phyloP scores from a whole-genome alignment of 768 basidiomycete genomes.

The Auricularia sp. region DNA sequence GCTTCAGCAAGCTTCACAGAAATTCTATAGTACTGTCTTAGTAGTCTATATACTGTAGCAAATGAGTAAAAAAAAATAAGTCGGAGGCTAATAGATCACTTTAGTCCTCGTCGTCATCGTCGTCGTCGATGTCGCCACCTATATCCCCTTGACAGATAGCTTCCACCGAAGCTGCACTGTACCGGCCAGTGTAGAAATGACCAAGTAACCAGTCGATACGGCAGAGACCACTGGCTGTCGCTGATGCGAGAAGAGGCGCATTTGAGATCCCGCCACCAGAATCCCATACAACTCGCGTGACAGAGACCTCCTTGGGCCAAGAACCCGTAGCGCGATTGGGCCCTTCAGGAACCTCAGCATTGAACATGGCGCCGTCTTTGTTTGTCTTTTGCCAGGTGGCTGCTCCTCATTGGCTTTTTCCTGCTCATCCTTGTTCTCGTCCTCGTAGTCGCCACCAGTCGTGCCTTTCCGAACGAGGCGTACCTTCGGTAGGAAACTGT shows the following conservation, averaged over 20 bases:
- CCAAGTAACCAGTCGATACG: conserved; percentile 75
- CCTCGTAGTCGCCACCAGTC: neutral
- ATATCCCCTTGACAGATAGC: no score
- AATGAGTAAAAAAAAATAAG: no score
- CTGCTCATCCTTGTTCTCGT: neutral
- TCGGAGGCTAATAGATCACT: no score
- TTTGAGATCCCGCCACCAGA: conserved; percentile 53
- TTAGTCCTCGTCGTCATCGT: no score
- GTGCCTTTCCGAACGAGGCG: neutral
- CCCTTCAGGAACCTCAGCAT: conserved; percentile 5
- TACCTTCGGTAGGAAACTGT: conserved; percentile 69
- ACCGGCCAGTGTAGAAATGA: conserved; percentile 55
- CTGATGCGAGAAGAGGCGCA: conserved; percentile 59
- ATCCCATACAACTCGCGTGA: conserved; percentile 80
- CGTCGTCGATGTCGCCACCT: no score
- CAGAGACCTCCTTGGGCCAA: conserved; percentile 71
- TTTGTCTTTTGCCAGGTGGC: no score
- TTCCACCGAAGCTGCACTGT: neutral
- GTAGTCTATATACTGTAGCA: no score
- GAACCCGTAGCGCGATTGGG: conserved; percentile 43
- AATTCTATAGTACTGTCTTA: no score
- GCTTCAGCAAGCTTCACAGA: no score
- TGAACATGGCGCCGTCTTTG: no score
- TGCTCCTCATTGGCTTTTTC: no score
- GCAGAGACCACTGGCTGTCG: conserved; percentile 76